phyloP scores from a whole-genome alignment of 345 rosid species.

The Draba incana region DNA sequence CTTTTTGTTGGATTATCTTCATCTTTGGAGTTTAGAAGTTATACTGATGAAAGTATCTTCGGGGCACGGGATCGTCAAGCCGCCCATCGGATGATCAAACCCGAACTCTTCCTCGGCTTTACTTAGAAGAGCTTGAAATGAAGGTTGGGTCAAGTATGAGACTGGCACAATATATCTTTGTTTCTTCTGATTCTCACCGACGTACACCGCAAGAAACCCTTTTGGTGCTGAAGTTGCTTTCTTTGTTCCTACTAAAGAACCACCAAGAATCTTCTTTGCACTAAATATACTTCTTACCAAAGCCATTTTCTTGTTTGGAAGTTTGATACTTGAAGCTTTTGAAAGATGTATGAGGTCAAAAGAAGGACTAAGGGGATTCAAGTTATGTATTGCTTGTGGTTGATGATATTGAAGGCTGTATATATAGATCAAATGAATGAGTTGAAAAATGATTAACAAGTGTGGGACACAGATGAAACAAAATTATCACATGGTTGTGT shows the following conservation, averaged over 20 bases:
- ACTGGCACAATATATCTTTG: slow-evolving; percentile 48
- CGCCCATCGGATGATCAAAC: slow-evolving; percentile 35
- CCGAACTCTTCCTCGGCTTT: slow-evolving; percentile 38
- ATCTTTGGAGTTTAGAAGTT: slow-evolving; percentile 32
- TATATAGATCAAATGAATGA: slow-evolving; percentile 18
- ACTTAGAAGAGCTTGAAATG: slow-evolving; percentile 48
- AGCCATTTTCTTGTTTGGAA: slow-evolving; percentile 15
- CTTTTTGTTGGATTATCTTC: slow-evolving; percentile 5
- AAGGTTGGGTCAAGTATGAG: slow-evolving; percentile 52
- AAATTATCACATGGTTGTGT: slow-evolving; percentile 9
- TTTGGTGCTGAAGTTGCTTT: slow-evolving; percentile 23
- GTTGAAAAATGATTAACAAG: slow-evolving; percentile 13
- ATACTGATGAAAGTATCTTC: slow-evolving; percentile 47
- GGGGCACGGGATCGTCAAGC: slow-evolving; percentile 12
- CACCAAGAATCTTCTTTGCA: slow-evolving; percentile 29
- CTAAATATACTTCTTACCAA: slow-evolving; percentile 22
- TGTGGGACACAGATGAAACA: slow-evolving; percentile 3
- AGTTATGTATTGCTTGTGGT: slow-evolving; percentile 4
- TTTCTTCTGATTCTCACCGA: slow-evolving; percentile 47
- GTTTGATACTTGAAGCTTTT: background rate
- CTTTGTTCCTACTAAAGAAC: slow-evolving; percentile 18
- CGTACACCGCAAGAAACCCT: slow-evolving; percentile 47
- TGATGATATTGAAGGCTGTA: slow-evolving; percentile 17
- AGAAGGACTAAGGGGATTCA: background rate
- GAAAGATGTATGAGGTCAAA: background rate